Evolutionary conservation across 306 rosid genomes (phyloP), one percentile per base, ranked within the genome.

Genomic region (Nissolia schottii): DNA sequence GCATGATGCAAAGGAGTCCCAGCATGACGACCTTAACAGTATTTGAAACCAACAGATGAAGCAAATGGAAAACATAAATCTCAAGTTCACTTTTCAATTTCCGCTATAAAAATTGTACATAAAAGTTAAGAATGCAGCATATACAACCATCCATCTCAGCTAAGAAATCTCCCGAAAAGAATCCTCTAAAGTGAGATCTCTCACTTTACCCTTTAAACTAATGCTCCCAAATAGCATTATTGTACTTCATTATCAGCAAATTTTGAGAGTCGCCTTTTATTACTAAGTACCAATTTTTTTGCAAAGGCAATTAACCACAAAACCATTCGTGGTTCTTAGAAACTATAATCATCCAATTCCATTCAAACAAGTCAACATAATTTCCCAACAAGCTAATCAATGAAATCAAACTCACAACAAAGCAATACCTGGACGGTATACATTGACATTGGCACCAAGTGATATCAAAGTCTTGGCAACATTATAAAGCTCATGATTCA

Each of bases 1-100:
- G 99, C 97, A 84, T 95, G 99, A 73, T 95, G 97, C 62, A 95
- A 77, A 22, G 99, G 96, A 78, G 97, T 91, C 65, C 99, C 99
- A 31, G 88, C 96, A 69, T 85, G 82, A 24, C 96, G 88, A 55
- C 96, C 97, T 91, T 48, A 24, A 59, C 19, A 67, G 59, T 45
- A 35, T 45, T 53, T 31, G 29, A 80, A 82, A 45, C 37, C 8
- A 45, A 40, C 19, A 1, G 75, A 34, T 35, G 43, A 76, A 31
- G 71, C 11, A 40, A 53, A 54, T 18, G 24, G 24, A 70, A 79
- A 57, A 67, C 66, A 71, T 9, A 46, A 46, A 64, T 12, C n/a
- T n/a, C 53, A 49, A 61, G 45, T 71, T 29, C 56, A 53, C 14
- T 22, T 58, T 70, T 74, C 48, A 74, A 34, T 62, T 16, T 65